Base-by-base conservation (phyloP, 352 stramenopile species). In the Globisporangium yorkense region DNA sequence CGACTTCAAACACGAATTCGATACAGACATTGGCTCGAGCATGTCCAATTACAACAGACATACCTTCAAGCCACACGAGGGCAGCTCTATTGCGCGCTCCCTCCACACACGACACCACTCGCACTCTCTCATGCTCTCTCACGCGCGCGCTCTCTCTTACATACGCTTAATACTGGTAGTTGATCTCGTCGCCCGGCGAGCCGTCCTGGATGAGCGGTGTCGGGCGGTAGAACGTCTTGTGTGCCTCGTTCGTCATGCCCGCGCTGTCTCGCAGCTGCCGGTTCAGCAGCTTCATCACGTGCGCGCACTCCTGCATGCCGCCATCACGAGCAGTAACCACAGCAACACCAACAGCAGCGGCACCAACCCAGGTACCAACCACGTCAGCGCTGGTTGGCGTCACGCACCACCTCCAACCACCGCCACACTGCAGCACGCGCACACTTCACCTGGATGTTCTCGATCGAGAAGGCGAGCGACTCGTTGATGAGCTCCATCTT, bases 401-500 rank as follows among this genome's bases (percentile, higher is more conserved):
- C n/a, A 35, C 20, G 7, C 45, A 41, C 5, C 16, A 46, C 18
- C 41, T n/a, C 41, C 16, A 2, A n/a, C 3, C 7, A 3, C 9
- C 5, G 20, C 3, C 9, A 9, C 6, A 31, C 15, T 15, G 15
- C 12, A 44, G 35, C 39, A 13, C 40, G 39, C 5, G 8, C 13
- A 8, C 20, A 8, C 33, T 13, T 35, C 27, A 77, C 73, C 61
- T 88, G 79, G 45, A 89, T 80, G 55, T 89, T 89, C 44, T 89
- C 81, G 49, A 92, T 89, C 10, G 79, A 88, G 56, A 88, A 92
- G 12, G 79, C 79, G 47, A 92, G 63, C 46, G 81, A 92, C 57
- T 92, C 81, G 57, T 89, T 89, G 58, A 89, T 84, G 47, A 88
- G 74, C 56, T 92, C 79, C 57, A 92, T 67, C 51, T 89, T 88